Conservation (phyloP, 345 rosid genomes). For the Ceriops zippeliana region DNA sequence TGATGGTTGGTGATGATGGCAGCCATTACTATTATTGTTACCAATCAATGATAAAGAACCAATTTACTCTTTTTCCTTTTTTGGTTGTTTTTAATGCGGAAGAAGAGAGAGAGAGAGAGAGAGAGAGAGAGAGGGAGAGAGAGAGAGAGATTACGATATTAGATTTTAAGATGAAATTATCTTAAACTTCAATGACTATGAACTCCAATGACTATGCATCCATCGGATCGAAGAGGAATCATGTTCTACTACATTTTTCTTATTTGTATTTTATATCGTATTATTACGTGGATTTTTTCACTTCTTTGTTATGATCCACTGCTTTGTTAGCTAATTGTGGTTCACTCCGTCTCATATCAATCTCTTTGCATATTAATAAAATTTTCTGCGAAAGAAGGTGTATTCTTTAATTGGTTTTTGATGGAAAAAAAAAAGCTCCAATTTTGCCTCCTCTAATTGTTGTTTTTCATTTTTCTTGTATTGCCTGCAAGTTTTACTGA, state of each 20-base stretch:
- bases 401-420: too few species aligned
- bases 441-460: too few species aligned
- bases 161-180: conserved; percentile 30
- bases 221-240: neutral
- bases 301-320: too few species aligned
- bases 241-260: neutral
- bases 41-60: conserved; percentile 4
- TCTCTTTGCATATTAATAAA: too few species aligned
- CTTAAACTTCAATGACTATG: conserved; percentile 13
- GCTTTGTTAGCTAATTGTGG: too few species aligned
- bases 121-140: neutral
- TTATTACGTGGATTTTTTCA: too few species aligned
- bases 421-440: too few species aligned
- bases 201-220: conserved; percentile 12
- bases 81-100: conserved; percentile 29
- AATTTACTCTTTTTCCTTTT: conserved; percentile 2
- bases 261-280: neutral
- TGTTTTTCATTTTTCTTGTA: too few species aligned
- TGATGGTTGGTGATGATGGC: conserved; percentile 1
- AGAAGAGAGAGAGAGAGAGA: neutral
- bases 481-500: too few species aligned
- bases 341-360: too few species aligned
- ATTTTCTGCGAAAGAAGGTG: too few species aligned
- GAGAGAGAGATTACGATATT: neutral
- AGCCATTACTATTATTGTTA: conserved; percentile 2